A percentile compares a stretch with the other conserved stretches of the same genome.
Conservation (phyloP, 2,329 filamentous ascomycete genomes). For the Cladosporium austrohemisphaericum region DNA sequence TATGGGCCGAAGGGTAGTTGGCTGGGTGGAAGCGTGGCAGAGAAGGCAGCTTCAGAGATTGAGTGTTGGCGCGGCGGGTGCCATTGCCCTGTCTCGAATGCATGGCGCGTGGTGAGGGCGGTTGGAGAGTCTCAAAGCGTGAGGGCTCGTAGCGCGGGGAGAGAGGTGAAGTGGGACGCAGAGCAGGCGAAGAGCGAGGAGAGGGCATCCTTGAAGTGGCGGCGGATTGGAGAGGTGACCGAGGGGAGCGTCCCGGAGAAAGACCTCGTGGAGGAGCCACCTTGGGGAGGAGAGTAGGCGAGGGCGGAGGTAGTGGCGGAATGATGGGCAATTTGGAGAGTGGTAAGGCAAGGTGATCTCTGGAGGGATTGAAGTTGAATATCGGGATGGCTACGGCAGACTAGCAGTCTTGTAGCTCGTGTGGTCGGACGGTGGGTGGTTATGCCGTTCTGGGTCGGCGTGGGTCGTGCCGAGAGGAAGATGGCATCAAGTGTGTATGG, state of each 20-base stretch:
- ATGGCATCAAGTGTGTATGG: too few relatives aligned
- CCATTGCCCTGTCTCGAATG: slow-evolving; percentile 28
- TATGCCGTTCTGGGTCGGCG: slow-evolving; percentile 1
- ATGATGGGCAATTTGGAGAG: not conserved
- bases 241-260: slow-evolving; percentile 17
- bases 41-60: slow-evolving; percentile 44
- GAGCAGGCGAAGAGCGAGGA: slow-evolving; percentile 30
- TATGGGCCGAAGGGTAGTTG: slow-evolving; percentile 42
- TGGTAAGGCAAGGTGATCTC: too few relatives aligned
- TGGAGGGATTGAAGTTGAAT: not conserved
- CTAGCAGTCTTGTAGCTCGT: slow-evolving; percentile 1
- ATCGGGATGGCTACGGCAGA: slow-evolving; percentile 5
- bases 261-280: slow-evolving; percentile 20
- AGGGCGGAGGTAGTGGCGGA: slow-evolving; percentile 11
- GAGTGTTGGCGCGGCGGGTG: slow-evolving; percentile 35
- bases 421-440: slow-evolving; percentile 2
- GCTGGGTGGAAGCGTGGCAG: slow-evolving; percentile 52
- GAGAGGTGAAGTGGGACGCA: slow-evolving; percentile 33
- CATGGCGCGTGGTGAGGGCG: slow-evolving; percentile 29
- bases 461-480: slow-evolving; percentile 14
- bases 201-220: slow-evolving; percentile 30
- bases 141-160: slow-evolving; percentile 30
- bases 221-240: slow-evolving; percentile 11
- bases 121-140: slow-evolving; percentile 31
- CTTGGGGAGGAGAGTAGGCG: slow-evolving; percentile 13